Evolutionary conservation across 169 alveolate genomes (phyloP), one percentile per base, ranked within the genome.

Genomic region (Ichthyophthirius multifiliis): DNA sequence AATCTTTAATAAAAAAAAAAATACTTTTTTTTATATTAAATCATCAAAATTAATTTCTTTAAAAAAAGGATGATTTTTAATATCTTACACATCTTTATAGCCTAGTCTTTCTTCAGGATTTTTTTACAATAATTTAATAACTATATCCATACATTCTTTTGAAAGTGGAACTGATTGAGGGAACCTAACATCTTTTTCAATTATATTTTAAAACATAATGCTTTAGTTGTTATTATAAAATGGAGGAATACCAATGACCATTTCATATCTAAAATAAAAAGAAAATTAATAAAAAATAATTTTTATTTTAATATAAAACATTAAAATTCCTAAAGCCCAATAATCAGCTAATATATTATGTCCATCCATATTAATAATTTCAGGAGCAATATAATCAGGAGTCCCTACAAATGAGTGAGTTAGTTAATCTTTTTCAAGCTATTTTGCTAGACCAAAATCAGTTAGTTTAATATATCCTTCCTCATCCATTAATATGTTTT

Each of bases 241-340:
- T 3, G 96, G 96, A 6, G 96, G 96, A 27, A 91, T 89, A 1
- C 96, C 96, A 10, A 93, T 88, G 15, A 89, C 31, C 92, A 89
- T 81, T 64, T 89, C 94, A 79, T 85, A 89, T 10, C 91, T 85
- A 23, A 9, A 62, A 2, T 31, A 0, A 39, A 12, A 5, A 31
- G 16, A n/a, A 6, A 23, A 23, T 41, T 41, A 23, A 27, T 37
- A 31, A 18, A n/a, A n/a, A 37, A 12, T 3, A 16, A 67, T 37
- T n/a, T n/a, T n/a, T n/a, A n/a, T n/a, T n/a, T n/a, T n/a, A n/a
- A 12, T 35, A 1, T 20, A 16, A 43, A 81, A 87, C 79, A 90
- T 30, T 20, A 90, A 75, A 43, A 90, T 71, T 0, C 95, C 95
- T 34, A 90, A 63, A 15, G 88, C 83, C 95, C 95, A 90, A 78